These are phyloP conservation scores for Penicillium cinerascens DNA, from an alignment of 495 filamentous ascomycete genomes.

Conservation along the genomic window DNA sequence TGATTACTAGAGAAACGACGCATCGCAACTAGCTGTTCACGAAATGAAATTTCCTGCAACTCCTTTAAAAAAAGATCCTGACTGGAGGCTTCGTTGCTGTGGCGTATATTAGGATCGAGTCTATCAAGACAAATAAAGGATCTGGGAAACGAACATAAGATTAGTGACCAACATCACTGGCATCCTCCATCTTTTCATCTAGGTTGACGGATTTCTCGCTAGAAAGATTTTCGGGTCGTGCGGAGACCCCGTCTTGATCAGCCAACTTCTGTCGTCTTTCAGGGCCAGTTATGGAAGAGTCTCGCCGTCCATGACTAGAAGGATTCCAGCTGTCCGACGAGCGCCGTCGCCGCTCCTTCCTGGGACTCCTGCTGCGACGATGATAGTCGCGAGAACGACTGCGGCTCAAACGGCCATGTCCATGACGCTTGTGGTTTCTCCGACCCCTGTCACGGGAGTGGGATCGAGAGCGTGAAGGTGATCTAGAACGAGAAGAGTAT, in stretches of 20 bases:
- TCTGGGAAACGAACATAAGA: slow-evolving; percentile 10
- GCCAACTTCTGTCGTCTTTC: slow-evolving; percentile 51
- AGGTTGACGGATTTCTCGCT: slow-evolving; percentile 21
- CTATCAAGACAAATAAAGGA: background rate
- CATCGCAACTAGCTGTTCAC: background rate
- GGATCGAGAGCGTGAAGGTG: slow-evolving; percentile 27
- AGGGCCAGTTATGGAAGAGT: slow-evolving; percentile 51
- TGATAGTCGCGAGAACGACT: slow-evolving; percentile 36
- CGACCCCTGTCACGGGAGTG: background rate
- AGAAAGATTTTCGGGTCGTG: slow-evolving; percentile 36
- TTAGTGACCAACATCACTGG: slow-evolving; percentile 49
- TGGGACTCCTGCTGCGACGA: slow-evolving; percentile 35
- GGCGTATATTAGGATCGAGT: background rate
- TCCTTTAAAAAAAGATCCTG: background rate
- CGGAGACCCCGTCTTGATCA: slow-evolving; percentile 56
- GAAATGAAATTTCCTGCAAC: background rate
- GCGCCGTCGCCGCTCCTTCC: slow-evolving; percentile 46
- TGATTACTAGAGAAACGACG: background rate
- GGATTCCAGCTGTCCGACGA: slow-evolving; percentile 53
- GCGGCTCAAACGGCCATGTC: slow-evolving; percentile 21
- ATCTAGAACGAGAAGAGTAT: slow-evolving; percentile 46
- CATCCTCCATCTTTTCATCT: slow-evolving; percentile 23
- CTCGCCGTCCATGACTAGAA: slow-evolving; percentile 44
- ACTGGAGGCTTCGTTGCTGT: background rate
- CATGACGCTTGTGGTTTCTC: background rate